Evolutionary conservation across 2,329 filamentous ascomycete genomes (phyloP), one percentile per base, ranked within the genome.

Genomic region (Penicillium sp.): DNA sequence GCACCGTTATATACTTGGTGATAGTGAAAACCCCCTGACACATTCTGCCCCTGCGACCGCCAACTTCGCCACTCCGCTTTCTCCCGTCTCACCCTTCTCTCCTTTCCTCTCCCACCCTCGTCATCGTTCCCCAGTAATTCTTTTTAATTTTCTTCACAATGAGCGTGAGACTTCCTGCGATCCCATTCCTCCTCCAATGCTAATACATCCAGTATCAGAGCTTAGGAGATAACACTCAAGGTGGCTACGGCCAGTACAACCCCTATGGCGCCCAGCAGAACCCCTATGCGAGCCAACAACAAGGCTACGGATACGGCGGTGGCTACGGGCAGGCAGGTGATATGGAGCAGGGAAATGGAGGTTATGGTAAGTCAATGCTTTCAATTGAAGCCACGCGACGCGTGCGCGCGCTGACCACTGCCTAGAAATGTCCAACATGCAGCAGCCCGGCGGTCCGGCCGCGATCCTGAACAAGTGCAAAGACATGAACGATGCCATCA

Each of bases 381-480:
- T 14, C 15, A 6, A 31, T 30, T 18, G 31, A 14, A 9, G 9
- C 18, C 5, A 34, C 25, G 23, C 30, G 32, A 30, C 33, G 44
- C 33, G 32, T 39, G 41, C 11, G 44, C 37, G 11, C 18, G 11
- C 35, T 17, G 20, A 12, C 18, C 18, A 22, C 18, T 9, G 18
- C 0, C 62, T 49, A 68, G 70, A 67, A 62, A 72, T 73, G 68
- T 52, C 51, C 41, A 54, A 54, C 48, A 44, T 53, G 44, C 57
- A 44, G 27, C 56, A 55, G 25, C 43, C 48, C 23, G 57, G 66
- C 51, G 78, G 88, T 62, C 79, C 84, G 29, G 88, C 86, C 60
- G 77, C 77, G 39, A 84, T 94, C 51, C 75, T 95, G 43, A 86
- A 93, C 68, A 83, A 92, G 62, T 92, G 86, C 68, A 77, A 79